Conservation (phyloP, 805 yeast genomes). For the Millerozyma miso region DNA sequence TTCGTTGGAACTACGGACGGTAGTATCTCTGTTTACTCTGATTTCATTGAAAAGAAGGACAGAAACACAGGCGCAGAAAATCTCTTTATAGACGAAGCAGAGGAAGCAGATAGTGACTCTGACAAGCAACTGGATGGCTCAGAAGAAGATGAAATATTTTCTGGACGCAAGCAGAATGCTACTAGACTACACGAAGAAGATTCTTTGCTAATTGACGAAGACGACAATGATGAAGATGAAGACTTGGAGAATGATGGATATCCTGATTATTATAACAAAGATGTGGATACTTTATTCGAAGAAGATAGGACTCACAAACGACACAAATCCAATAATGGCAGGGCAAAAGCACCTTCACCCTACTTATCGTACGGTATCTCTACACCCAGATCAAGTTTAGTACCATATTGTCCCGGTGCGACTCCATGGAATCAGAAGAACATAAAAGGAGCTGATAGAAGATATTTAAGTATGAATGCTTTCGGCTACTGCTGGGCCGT, state of each 20-base stretch:
- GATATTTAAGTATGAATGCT: constrained; percentile 77
- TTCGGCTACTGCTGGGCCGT: constrained; percentile 83
- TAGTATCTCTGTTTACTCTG: constrained; percentile 23
- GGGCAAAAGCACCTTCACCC: constrained; percentile 5
- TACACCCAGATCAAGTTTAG: constrained; percentile 5
- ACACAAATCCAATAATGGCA: constrained; percentile 15
- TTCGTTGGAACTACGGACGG: constrained; percentile 45
- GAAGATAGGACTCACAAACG: constrained; percentile 17
- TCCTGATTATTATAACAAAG: constrained; percentile 24
- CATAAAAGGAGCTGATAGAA: constrained; percentile 41
- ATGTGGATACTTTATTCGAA: constrained; percentile 13
- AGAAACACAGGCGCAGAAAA: constrained; percentile 5
- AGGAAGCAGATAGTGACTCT: constrained; percentile 20
- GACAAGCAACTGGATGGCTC: constrained; percentile 15
- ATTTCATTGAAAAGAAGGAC: constrained; percentile 6
- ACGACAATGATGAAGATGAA: constrained; percentile 19
- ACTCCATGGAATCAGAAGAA: constrained; percentile 51
- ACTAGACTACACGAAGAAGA: constrained; percentile 26
- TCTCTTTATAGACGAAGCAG: constrained; percentile 27
- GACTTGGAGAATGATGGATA: constrained; percentile 8
- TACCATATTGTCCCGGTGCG: constrained; percentile 80
- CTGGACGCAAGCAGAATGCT: constrained; percentile 8
- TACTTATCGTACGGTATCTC: neutral
- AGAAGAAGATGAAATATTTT: constrained; percentile 14
- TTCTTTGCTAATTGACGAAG: constrained; percentile 33